Percentiles rank a stretch among this genome's conserved stretches.
Evolutionary conservation across 140 eudicot species (phyloP).

Genomic region (Senecio squalidus): DNA sequence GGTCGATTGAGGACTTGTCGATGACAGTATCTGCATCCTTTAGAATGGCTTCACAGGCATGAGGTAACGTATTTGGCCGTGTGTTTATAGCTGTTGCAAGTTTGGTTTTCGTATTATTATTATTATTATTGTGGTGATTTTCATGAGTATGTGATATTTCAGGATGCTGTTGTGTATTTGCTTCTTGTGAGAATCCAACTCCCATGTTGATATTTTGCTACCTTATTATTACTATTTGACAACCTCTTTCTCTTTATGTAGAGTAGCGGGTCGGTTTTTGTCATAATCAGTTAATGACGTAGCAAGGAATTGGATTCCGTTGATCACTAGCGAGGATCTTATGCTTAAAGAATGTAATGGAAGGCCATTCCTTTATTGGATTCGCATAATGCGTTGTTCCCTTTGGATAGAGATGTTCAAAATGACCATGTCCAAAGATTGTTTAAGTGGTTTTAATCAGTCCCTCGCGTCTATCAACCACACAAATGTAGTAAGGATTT

Average conservation of each 20-base stretch:
- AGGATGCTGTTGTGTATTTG: constrained; percentile 20
- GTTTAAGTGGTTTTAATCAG: constrained; percentile 1
- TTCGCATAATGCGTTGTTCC: neutral
- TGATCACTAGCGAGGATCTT: constrained; percentile 11
- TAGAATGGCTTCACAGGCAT: constrained; percentile 49
- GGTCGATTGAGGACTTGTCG: constrained; percentile 43
- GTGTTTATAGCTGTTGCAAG: constrained; percentile 12
- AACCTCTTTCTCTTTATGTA: constrained; percentile 18
- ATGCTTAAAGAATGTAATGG: constrained; percentile 17
- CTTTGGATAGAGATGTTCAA: neutral
- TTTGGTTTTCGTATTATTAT: neutral
- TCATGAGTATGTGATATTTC: neutral
- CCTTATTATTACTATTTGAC: neutral
- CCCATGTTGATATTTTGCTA: constrained; percentile 25
- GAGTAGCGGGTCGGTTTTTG: constrained; percentile 6
- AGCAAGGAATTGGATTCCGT: constrained; percentile 25
- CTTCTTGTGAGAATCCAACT: constrained; percentile 30
- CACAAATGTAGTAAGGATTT: no score
- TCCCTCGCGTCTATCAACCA: no score
- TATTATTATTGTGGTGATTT: no score
- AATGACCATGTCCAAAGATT: neutral
- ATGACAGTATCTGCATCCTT: constrained; percentile 53
- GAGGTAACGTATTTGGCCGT: constrained; percentile 40
- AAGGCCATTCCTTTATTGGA: neutral
- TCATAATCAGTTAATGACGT: constrained; percentile 20